Evolutionary conservation across 305 asterid genomes (phyloP).

Genomic region (Fraxinus xanthoxyloides): DNA sequence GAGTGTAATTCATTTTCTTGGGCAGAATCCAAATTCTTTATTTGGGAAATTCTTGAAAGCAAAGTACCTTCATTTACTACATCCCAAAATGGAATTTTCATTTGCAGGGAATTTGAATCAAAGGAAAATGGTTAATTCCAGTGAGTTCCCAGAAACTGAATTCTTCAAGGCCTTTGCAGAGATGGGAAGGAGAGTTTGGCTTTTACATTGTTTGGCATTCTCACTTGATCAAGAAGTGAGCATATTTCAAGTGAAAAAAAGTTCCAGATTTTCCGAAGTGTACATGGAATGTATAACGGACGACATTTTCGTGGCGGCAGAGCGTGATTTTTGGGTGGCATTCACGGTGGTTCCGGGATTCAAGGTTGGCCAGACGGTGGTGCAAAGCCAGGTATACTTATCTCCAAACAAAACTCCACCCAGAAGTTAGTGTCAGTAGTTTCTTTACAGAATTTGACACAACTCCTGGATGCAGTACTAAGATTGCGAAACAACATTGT

Average conservation of each 20-base stretch:
- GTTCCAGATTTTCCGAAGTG: constrained; percentile 57
- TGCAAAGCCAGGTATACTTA: constrained; percentile 84
- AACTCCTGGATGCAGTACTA: neutral
- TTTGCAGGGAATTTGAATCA: constrained; percentile 66
- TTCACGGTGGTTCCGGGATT: constrained; percentile 92
- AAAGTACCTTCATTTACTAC: constrained; percentile 64
- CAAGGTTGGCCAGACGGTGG: constrained; percentile 63
- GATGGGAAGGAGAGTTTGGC: constrained; percentile 72
- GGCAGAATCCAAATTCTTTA: constrained; percentile 53
- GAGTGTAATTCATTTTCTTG: constrained; percentile 45
- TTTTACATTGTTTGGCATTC: constrained; percentile 59
- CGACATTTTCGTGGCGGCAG: constrained; percentile 44
- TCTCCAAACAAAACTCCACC: constrained; percentile 36
- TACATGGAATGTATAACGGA: constrained; percentile 77
- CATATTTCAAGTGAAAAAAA: constrained; percentile 50
- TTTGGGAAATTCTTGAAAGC: constrained; percentile 54
- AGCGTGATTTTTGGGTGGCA: constrained; percentile 53
- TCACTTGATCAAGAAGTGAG: constrained; percentile 50
- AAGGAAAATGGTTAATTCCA: constrained; percentile 55
- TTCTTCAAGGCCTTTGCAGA: constrained; percentile 62
- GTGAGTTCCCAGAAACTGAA: constrained; percentile 65
- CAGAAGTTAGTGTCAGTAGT: neutral
- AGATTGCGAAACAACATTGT: neutral
- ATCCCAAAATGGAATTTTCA: constrained; percentile 77
- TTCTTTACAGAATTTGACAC: neutral